Base-by-base conservation (phyloP, 75 land plant genomes). In the Picea sitchensis region DNA sequence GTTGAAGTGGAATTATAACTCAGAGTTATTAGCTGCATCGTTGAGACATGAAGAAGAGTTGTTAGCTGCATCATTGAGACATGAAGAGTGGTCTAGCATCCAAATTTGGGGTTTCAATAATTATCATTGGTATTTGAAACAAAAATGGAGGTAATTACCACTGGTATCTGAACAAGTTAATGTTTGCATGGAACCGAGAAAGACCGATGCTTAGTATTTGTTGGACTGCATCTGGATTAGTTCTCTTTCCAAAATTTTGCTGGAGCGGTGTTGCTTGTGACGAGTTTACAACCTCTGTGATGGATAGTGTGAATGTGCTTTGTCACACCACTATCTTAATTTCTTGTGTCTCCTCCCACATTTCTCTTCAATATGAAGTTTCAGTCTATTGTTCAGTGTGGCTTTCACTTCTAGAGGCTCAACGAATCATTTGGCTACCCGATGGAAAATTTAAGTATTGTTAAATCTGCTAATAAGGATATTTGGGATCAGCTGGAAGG, bases 331-430 rank as follows among this genome's bases (percentile, higher is more conserved):
- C 90, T 97, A 65, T 76, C 91, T 58, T 60, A 89, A 2, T 83
- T 89, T 26, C 65, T 95, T 30, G 86, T 93, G 54, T 98, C 99
- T 44, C 99, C 99, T 63, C 99, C 98, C 8, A 85, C 95, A 94
- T 89, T 80, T 71, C 80, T 89, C n/a, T 95, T 95, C 75, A 86
- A 75, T 75, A 75, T 97, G 44, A 87, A 88, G 30, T 93, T 93
- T 85, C 86, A 79, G 12, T 71, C 83, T 81, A 73, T 94, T 84
- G 92, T 97, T 67, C 80, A 83, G 86, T 21, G 79, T 95, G 32
- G 79, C 94, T 41, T 83, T 90, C 21, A 80, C 78, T 71, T 69
- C 77, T n/a, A 80, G 64, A 41, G 80, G 76, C 58, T 77, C 77
- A 14, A 84, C 81, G 76, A 82, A 78, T 59, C 73, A 18, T 36